phyloP scores from a whole-genome alignment of 169 alveolate species.

The Cryptosporidium meleagridis region DNA sequence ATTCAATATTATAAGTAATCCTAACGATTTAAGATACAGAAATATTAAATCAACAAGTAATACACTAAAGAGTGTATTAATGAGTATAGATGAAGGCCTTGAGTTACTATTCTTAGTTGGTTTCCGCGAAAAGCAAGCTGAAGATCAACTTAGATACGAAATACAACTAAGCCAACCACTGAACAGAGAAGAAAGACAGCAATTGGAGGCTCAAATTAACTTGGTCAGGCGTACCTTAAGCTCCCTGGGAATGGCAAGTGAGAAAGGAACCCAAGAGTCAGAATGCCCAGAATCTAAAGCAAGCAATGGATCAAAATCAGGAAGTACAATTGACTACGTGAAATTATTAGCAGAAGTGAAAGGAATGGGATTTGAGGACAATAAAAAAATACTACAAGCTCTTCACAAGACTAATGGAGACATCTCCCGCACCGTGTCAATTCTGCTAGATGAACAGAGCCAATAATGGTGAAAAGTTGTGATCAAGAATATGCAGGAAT shows the following conservation, averaged over 20 bases:
- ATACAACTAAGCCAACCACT: slow-evolving; percentile 59
- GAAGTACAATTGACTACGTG: slow-evolving; percentile 12
- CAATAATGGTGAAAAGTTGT: neutral
- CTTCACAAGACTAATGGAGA: slow-evolving; percentile 49
- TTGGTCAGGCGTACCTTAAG: neutral
- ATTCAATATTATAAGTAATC: slow-evolving; percentile 34
- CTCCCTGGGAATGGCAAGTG: slow-evolving; percentile 12
- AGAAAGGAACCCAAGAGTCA: neutral
- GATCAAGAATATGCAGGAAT: too few species aligned
- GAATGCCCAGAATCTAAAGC: neutral
- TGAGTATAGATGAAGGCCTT: slow-evolving; percentile 58
- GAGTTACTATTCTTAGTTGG: slow-evolving; percentile 27
- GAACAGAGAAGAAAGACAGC: slow-evolving; percentile 6
- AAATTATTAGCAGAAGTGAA: slow-evolving; percentile 6
- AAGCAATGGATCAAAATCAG: neutral
- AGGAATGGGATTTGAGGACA: slow-evolving; percentile 46
- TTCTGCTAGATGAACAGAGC: slow-evolving; percentile 7
- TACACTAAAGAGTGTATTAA: slow-evolving; percentile 12
- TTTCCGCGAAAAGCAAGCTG: slow-evolving; percentile 14
- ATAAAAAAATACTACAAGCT: slow-evolving; percentile 9
- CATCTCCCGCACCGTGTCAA: slow-evolving; percentile 11
- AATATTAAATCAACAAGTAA: slow-evolving; percentile 64
- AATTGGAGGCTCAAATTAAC: neutral
- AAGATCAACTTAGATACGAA: slow-evolving; percentile 46
- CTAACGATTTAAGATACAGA: slow-evolving; percentile 47